These are phyloP conservation scores for Malus fusca DNA, from an alignment of 306 rosid species.

Conservation along the genomic window DNA sequence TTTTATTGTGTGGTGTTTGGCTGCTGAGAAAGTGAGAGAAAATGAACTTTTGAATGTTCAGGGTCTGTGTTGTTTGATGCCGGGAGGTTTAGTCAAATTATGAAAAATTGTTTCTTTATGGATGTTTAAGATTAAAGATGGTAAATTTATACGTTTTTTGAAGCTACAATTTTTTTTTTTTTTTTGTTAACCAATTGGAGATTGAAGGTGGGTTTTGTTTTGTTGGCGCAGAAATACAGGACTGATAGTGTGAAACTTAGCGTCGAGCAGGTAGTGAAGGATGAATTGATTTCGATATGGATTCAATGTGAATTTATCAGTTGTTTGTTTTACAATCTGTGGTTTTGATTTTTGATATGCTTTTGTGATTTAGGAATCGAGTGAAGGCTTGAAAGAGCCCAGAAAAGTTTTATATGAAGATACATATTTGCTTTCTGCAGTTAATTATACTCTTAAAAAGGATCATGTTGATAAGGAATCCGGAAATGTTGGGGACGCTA, in stretches of 20 bases:
- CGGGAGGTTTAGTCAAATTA: neutral
- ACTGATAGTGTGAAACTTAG: slow-evolving; percentile 47
- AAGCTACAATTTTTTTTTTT: neutral
- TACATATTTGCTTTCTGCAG: slow-evolving; percentile 22
- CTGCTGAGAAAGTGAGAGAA: slow-evolving; percentile 7
- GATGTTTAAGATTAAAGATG: neutral
- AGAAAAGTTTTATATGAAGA: slow-evolving; percentile 68
- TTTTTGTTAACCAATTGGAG: slow-evolving; percentile 15
- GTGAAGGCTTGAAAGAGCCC: slow-evolving; percentile 69
- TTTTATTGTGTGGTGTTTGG: slow-evolving; percentile 8
- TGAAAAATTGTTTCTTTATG: neutral
- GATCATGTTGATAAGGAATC: slow-evolving; percentile 28
- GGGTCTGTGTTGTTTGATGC: neutral
- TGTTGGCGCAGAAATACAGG: slow-evolving; percentile 64
- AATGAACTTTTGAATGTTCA: neutral
- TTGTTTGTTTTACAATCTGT: neutral
- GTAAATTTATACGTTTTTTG: neutral
- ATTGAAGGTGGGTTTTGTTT: slow-evolving; percentile 26
- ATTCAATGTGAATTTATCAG: neutral
- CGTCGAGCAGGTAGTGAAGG: slow-evolving; percentile 57
- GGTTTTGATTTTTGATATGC: neutral
- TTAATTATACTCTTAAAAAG: slow-evolving; percentile 17
- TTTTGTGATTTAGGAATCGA: slow-evolving; percentile 41
- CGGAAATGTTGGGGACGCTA: slow-evolving; percentile 24
- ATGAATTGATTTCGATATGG: neutral